phyloP scores from a whole-genome alignment of 1,284 basidiomycete genomes.

The Ustilago loliicola region DNA sequence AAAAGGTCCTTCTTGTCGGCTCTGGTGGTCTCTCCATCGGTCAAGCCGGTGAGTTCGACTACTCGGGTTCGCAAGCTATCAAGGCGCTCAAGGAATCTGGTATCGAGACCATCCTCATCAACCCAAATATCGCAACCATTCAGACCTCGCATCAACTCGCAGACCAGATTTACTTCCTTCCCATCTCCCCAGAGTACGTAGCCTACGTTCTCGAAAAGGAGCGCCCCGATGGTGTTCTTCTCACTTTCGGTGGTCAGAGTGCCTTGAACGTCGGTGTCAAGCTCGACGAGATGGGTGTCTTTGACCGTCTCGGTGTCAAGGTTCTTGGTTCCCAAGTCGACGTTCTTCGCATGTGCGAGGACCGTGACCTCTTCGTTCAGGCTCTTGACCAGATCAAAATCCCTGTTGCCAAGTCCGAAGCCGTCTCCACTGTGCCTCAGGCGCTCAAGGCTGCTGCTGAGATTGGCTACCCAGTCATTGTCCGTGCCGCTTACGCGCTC shows the following conservation, averaged over 20 bases:
- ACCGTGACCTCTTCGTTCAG: constrained; percentile 96
- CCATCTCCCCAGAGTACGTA: constrained; percentile 96
- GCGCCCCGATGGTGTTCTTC: constrained; percentile 93
- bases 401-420: constrained; percentile 95
- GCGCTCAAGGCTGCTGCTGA: constrained; percentile 89
- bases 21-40: constrained; percentile 96
- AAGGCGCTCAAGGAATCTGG: constrained; percentile 97
- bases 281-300: constrained; percentile 96
- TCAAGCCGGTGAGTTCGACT: constrained; percentile 99
- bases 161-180: constrained; percentile 96
- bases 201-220: constrained; percentile 99
- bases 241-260: constrained; percentile 98
- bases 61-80: constrained; percentile 97
- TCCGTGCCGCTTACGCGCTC: constrained; percentile 97
- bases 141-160: constrained; percentile 88
- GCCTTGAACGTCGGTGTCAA: constrained; percentile 98
- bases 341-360: constrained; percentile 82
- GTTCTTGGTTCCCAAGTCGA: constrained; percentile 94
- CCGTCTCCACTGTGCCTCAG: constrained; percentile 93
- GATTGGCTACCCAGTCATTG: constrained; percentile 98
- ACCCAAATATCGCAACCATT: constrained; percentile 70
- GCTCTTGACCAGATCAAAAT: constrained; percentile 99
- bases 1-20: constrained; percentile 96
- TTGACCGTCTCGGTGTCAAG: constrained; percentile 92
- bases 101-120: constrained; percentile 85